phyloP scores from a whole-genome alignment of 78 protist genomes.

The Cavenderia fasciculata region DNA sequence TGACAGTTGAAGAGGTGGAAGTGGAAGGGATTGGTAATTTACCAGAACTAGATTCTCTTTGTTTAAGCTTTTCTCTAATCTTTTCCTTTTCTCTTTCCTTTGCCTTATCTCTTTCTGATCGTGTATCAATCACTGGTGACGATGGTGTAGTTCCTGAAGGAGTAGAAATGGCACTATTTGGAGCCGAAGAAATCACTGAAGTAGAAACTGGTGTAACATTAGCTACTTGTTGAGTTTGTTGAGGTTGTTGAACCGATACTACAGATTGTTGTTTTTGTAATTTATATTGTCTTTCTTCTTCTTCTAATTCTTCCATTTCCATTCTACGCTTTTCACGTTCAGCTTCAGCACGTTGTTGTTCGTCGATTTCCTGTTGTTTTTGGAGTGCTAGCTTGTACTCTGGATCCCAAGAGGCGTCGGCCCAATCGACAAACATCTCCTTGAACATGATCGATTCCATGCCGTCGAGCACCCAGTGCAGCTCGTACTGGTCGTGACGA shows the following conservation, averaged over 20 bases:
- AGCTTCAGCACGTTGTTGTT: conserved; percentile 22
- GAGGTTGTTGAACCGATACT: not conserved
- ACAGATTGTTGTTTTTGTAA: not conserved
- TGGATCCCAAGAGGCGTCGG: conserved; percentile 74
- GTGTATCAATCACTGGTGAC: not conserved
- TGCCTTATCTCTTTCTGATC: conserved; percentile 58
- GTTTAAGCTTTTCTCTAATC: conserved; percentile 59
- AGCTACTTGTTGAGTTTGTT: conserved; percentile 8
- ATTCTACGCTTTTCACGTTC: conserved; percentile 28
- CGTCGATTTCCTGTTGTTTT: conserved; percentile 11
- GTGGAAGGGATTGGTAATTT: not conserved
- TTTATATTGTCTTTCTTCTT: conserved; percentile 17
- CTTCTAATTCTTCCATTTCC: conserved; percentile 70
- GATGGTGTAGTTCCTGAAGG: not conserved
- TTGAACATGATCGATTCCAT: conserved; percentile 45
- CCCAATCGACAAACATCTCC: conserved; percentile 79
- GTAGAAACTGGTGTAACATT: not conserved
- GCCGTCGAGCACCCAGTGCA: conserved; percentile 66
- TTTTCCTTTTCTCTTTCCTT: conserved; percentile 76
- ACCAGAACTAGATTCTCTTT: conserved; percentile 37
- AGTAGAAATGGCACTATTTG: not conserved
- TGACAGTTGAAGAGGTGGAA: not conserved
- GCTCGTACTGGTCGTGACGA: conserved; percentile 1
- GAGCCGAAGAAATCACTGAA: not conserved
- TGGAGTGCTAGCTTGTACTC: conserved; percentile 1